Evolutionary conservation across 2,329 filamentous ascomycete species (phyloP), one percentile per base, ranked within the genome.

Genomic region (Aspergillus brasiliensis): DNA sequence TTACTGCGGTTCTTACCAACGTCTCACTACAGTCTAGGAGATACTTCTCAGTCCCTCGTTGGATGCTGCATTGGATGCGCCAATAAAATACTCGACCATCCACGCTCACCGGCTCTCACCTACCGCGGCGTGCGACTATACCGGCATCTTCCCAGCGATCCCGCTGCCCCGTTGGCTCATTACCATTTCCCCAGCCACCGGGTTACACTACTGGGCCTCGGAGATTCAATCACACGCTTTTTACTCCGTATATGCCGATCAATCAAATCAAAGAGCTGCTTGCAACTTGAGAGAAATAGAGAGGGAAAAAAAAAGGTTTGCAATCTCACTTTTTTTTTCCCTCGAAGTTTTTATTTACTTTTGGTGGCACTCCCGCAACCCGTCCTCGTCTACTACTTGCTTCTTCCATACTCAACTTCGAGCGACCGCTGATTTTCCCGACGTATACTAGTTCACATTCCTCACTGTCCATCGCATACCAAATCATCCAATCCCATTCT

Each of bases 141-240:
- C 55, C 57, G 8, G 28, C 52, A 56, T 23, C 37, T 21, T 42
- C 64, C 65, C 64, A 69, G 66, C 66, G 38, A 55, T 56, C 48
- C 27, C 47, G 27, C 38, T 19, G 51, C 49, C 27, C 57, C 42
- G 60, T 65, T 65, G 63, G 63, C 44, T 58, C 58, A 34, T 34
- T 34, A 28, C 42, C 52, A 56, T 31, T 31, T 47, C 44, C 64
- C 67, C 67, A 69, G 67, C 67, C 67, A 67, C 67, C 65, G 58
- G 57, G 60, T 63, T 62, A 62, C 59, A 25, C 38, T 55, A 46
- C 49, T 44, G 25, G 31, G 44, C 56, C 46, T 61, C 44, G 53
- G 61, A 48, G 23, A 59, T 52, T 58, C 53, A 60, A 57, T 47
- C 57, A 57, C 21, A 60, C 57, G 40, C 23, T 51, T 57, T 51